Percentiles rank a stretch among this genome's conserved stretches.
phyloP scores from a whole-genome alignment of 768 basidiomycete species.

The Mrakia hoshinonis region DNA sequence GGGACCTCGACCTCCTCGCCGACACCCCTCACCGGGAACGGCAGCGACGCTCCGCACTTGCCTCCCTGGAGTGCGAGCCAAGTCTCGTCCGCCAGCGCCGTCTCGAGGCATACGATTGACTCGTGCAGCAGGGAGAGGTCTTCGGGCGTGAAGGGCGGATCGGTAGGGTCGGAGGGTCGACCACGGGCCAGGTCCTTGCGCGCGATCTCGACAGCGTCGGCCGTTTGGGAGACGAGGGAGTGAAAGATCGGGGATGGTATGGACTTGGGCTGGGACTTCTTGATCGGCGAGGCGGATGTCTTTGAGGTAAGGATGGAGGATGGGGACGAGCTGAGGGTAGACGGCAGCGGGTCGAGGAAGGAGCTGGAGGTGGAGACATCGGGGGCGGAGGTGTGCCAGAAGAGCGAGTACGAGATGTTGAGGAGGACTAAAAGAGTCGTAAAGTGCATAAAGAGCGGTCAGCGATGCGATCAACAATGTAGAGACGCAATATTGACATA shows the following conservation, averaged over 20 bases:
- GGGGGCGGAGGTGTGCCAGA: conserved; percentile 7
- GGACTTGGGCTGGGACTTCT: background rate
- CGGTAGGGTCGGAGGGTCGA: background rate
- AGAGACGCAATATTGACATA: too few species aligned
- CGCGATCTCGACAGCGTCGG: background rate
- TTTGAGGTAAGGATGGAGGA: too few species aligned
- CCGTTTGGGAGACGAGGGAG: background rate
- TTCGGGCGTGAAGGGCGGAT: background rate
- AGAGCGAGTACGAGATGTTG: background rate
- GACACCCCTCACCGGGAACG: background rate
- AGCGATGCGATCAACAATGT: too few species aligned
- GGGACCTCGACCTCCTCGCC: background rate
- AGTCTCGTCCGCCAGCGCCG: background rate
- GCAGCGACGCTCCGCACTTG: background rate
- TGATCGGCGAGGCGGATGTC: too few species aligned
- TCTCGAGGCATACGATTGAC: background rate
- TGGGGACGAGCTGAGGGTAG: background rate
- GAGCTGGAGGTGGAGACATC: background rate
- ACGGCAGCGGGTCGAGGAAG: background rate
- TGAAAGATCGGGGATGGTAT: background rate
- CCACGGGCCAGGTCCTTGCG: background rate
- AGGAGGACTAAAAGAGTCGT: background rate
- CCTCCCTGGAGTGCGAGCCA: background rate
- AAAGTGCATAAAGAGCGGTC: too few species aligned
- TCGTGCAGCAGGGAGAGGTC: background rate